Base-by-base conservation (phyloP, 2,329 filamentous ascomycete species). In the Pyrenophora graminea region DNA sequence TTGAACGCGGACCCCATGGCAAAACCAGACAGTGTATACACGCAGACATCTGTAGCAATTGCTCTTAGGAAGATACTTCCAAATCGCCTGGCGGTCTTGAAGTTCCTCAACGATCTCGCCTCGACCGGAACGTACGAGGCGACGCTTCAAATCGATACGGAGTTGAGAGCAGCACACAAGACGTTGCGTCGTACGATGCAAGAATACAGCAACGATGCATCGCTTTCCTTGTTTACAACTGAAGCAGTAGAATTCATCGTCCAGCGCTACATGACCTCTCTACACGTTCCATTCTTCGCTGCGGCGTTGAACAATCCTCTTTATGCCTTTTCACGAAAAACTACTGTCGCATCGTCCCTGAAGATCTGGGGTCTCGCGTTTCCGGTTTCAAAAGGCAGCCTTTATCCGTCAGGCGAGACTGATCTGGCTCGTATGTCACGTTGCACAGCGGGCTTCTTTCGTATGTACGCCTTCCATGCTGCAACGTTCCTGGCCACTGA, bases 41-140 rank as follows among this genome's bases (percentile, higher is more conserved):
- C 75, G 1, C 65, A 73, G 32, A 58, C 62, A 6, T 76, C 75
- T 0, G 58, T 73, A 3, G 58, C 71, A 4, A 68, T 72, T 25
- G 68, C 70, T 1, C 61, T 78, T 3, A 68, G 73, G 5, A 70
- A 65, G 27, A 74, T 68, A 1, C 64, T 76, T 6, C 65, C 73
- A 2, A 45, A 66, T 3, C 74, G 75, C 12, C 70, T 77, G 12
- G 61, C 59, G 1, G 67, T 78, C 1, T 55, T 59, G 2, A 71
- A 59, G 12, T 68, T 67, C n/a, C 46, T 71, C 21, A 71, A 70
- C 30, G 55, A 68, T 25, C 41, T 66, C 3, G 45, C 45, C 6
- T 63, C 63, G 1, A 50, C 31, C 7, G 61, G 59, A 5, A 63
- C 65, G 3, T 69, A 69, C 25, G 57, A 67, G 7, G 61, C 68